Base-by-base conservation (phyloP, 2,329 filamentous ascomycete genomes). In the Boeremia exigua region DNA sequence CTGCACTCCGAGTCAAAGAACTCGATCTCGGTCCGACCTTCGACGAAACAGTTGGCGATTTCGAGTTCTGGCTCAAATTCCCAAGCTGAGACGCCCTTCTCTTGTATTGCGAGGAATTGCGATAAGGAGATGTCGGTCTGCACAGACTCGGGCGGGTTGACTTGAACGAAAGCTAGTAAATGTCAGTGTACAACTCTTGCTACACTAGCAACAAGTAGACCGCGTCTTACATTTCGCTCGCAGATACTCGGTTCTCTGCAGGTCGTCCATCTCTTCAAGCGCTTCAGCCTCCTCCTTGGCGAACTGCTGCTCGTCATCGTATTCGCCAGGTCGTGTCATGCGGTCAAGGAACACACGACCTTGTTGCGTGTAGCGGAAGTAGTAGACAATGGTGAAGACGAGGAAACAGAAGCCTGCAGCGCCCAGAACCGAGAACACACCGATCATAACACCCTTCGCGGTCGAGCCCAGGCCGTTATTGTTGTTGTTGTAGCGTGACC, bases 61-160 rank as follows among this genome's bases (percentile, higher is more conserved):
- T 99, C 95, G 32, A 98, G 80, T 76, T 99, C 95, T n/a, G 95
- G 95, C 76, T 98, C 95, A 70, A 99, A 99, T 76, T 99, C 95
- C 95, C 95, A 99, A 6, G 95, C 95, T 5, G 95, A 96, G n/a
- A 99, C 94, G 46, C 95, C 95, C 77, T 99, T 99, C 80, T 99
- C 95, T 79, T 99, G 95, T 64, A 99, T 99, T 37, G 95, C 95
- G 56, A 99, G 84, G 75, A 96, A 98, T 75, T 99, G 95, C 32
- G 95, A 98, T 61, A 99, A 80, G 19, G 95, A 98, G 62, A 99
- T 99, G 73, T 99, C 95, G 65, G 95, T 98, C 70, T 95, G 92
- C 55, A 94, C 81, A 7, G 95, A 98, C 76, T 99, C 95, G 62
- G 95, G 92, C 3, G 94, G 95, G 72, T 98, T 97, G 52, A 89